Percentiles rank a stretch among this genome's conserved stretches.
phyloP scores from a whole-genome alignment of 495 filamentous ascomycete genomes.

The Letharia columbiana region DNA sequence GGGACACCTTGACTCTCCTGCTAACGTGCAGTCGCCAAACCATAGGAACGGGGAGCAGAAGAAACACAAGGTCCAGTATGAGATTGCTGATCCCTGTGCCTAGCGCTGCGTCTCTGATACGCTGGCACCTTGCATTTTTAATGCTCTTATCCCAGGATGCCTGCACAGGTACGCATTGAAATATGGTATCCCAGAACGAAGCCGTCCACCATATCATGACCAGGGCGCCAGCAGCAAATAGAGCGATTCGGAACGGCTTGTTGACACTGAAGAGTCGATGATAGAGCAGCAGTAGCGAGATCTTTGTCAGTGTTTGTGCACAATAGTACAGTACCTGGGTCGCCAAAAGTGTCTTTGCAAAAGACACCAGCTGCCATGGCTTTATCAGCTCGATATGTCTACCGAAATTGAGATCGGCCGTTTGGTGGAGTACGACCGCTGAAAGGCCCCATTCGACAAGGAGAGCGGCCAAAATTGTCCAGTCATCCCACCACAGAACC shows the following conservation, averaged over 20 bases:
- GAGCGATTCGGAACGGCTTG: conserved; percentile 30
- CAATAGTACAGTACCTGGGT: conserved; percentile 40
- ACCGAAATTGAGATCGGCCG: conserved; percentile 6
- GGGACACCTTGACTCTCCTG: conserved; percentile 39
- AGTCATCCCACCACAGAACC: conserved; percentile 37
- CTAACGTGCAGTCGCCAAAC: conserved; percentile 38
- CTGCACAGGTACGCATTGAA: conserved; percentile 36
- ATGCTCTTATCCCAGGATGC: conserved; percentile 38
- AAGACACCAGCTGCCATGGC: conserved; percentile 22
- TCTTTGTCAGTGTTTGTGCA: conserved; percentile 36
- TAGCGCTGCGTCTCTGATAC: conserved; percentile 32
- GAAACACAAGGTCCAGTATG: conserved; percentile 38
- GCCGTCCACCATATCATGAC: conserved; percentile 33
- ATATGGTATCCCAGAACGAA: conserved; percentile 35
- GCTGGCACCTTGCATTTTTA: conserved; percentile 31
- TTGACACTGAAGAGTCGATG: conserved; percentile 36
- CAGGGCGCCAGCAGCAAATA: conserved; percentile 31
- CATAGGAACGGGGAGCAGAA: conserved; percentile 37
- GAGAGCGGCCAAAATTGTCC: conserved; percentile 29
- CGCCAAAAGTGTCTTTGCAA: conserved; percentile 36
- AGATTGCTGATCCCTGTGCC: conserved; percentile 39
- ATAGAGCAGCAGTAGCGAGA: conserved; percentile 41
- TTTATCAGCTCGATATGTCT: conserved; percentile 35
- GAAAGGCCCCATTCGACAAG: conserved; percentile 18
- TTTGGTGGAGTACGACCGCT: conserved; percentile 11